These are phyloP conservation scores for Tricladium varicosporioides DNA, from an alignment of 2,329 filamentous ascomycete genomes.

Conservation along the genomic window DNA sequence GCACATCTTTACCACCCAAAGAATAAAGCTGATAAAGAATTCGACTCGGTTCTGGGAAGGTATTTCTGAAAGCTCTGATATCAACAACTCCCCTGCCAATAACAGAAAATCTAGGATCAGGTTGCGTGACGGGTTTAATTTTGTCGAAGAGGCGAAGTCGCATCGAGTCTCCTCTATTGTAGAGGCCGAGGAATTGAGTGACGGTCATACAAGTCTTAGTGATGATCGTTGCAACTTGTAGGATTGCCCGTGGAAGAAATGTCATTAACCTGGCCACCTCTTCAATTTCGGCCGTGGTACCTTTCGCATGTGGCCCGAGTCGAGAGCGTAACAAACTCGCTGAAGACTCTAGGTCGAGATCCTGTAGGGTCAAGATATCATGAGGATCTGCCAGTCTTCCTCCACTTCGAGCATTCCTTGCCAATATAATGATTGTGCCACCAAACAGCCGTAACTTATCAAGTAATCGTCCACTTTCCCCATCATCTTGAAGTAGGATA, in stretches of 20 bases:
- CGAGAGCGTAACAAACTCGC: constrained; percentile 18
- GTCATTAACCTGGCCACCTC: constrained; percentile 20
- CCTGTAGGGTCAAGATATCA: constrained; percentile 21
- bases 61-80: constrained; percentile 19
- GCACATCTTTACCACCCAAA: constrained; percentile 23
- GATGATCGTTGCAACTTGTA: constrained; percentile 24
- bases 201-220: constrained; percentile 26
- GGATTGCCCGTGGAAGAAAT: constrained; percentile 23
- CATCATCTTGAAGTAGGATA: constrained; percentile 5
- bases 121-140: constrained; percentile 19
- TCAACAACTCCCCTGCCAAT: constrained; percentile 25
- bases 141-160: constrained; percentile 25
- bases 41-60: constrained; percentile 9
- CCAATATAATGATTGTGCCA: constrained; percentile 22
- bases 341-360: constrained; percentile 21
- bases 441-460: constrained; percentile 20
- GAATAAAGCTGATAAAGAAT: constrained; percentile 26
- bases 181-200: constrained; percentile 26
- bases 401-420: constrained; percentile 22
- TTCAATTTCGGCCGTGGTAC: constrained; percentile 18
- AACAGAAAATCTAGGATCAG: constrained; percentile 17
- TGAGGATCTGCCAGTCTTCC: constrained; percentile 19
- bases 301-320: constrained; percentile 12
- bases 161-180: constrained; percentile 21
- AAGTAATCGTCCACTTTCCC: constrained; percentile 11